Percentiles rank a stretch among this genome's conserved stretches.
These are phyloP conservation scores for Penicillium sp. DNA, from an alignment of 2,329 filamentous ascomycete species.

Conservation along the genomic window DNA sequence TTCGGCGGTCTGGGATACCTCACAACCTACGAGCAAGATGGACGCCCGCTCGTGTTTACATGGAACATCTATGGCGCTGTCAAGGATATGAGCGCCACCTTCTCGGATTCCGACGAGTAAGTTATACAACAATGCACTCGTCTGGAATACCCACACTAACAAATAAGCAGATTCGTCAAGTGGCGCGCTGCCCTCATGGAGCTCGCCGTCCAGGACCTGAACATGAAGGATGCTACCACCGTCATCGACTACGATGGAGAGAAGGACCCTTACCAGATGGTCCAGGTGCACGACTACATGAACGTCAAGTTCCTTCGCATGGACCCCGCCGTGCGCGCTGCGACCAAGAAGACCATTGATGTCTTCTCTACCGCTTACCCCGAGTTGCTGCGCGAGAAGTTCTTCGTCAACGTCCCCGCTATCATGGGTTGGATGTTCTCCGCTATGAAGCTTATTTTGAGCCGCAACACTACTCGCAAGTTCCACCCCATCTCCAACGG, in stretches of 20 bases:
- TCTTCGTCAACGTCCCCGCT: constrained; percentile 89
- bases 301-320: constrained; percentile 82
- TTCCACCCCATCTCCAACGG: constrained; percentile 78
- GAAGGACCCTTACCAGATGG: constrained; percentile 80
- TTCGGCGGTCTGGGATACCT: constrained; percentile 81
- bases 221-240: constrained; percentile 67
- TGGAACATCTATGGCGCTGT: constrained; percentile 94
- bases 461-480: constrained; percentile 72
- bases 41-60: constrained; percentile 64
- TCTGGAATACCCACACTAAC: not conserved
- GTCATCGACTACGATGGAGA: constrained; percentile 61
- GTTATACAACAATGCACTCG: constrained; percentile 26
- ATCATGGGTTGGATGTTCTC: constrained; percentile 87
- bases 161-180: constrained; percentile 69
- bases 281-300: constrained; percentile 92
- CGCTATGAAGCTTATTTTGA: constrained; percentile 73
- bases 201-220: constrained; percentile 71
- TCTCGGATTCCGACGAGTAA: constrained; percentile 78
- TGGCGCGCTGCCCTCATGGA: constrained; percentile 95
- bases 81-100: constrained; percentile 76
- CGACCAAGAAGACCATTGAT: constrained; percentile 77
- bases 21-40: constrained; percentile 63
- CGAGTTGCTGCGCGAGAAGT: constrained; percentile 85
- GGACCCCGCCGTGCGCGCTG: constrained; percentile 72
- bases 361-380: constrained; percentile 82